phyloP scores from a whole-genome alignment of 805 yeast species.

The Candida tibetensis region DNA sequence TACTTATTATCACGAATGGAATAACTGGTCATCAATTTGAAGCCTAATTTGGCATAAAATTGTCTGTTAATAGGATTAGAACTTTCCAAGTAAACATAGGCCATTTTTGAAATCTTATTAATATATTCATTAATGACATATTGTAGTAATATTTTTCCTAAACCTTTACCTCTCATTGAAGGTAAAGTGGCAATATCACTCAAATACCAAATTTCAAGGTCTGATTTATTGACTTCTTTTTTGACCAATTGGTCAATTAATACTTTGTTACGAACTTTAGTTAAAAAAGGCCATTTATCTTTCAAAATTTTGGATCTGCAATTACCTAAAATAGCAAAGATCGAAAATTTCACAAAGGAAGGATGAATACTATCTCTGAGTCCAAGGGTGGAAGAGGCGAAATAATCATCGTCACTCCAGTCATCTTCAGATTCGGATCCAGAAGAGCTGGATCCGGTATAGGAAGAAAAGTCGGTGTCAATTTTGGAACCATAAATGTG shows the following conservation, averaged over 20 bases:
- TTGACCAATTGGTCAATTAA: conserved; percentile 34
- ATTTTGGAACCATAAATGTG: conserved; percentile 14
- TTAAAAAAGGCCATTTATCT: conserved; percentile 49
- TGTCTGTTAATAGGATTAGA: conserved; percentile 53
- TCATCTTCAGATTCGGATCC: conserved; percentile 18
- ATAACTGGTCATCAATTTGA: conserved; percentile 33
- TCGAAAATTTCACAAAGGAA: conserved; percentile 35
- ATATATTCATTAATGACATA: conserved; percentile 48
- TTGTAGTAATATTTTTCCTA: conserved; percentile 51
- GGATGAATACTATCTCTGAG: conserved; percentile 28
- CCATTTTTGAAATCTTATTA: conserved; percentile 19
- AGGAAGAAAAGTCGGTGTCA: conserved; percentile 10
- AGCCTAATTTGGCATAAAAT: conserved; percentile 55
- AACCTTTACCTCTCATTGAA: conserved; percentile 56
- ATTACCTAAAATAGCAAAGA: conserved; percentile 36
- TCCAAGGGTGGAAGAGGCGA: conserved; percentile 18
- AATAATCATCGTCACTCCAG: conserved; percentile 20
- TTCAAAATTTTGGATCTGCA: conserved; percentile 50
- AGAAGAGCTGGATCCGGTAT: conserved; percentile 2
- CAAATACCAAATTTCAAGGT: conserved; percentile 49
- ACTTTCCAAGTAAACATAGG: conserved; percentile 50
- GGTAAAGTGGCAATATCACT: conserved; percentile 59
- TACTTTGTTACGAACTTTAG: conserved; percentile 41
- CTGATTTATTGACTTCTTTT: conserved; percentile 8
- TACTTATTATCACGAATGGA: conserved; percentile 26